These are phyloP conservation scores for Bretziella fagacearum DNA, from an alignment of 2,329 filamentous ascomycete species.

Conservation along the genomic window DNA sequence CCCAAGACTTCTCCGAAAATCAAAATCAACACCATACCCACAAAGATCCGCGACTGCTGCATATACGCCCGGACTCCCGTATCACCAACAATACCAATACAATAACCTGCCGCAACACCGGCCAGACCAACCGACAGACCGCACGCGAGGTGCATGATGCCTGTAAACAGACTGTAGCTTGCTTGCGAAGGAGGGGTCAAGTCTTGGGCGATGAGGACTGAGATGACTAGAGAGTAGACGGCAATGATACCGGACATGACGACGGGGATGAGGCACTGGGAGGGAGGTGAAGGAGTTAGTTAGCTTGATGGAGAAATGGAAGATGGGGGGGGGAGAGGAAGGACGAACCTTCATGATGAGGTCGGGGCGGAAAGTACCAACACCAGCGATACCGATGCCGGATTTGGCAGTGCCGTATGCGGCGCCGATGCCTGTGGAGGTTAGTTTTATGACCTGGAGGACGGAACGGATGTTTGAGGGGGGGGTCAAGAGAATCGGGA, in stretches of 20 bases:
- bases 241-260: constrained; percentile 99
- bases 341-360: constrained; percentile 70
- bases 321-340: background rate
- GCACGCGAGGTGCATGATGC: constrained; percentile 84
- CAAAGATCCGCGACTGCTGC: constrained; percentile 88
- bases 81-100: constrained; percentile 91
- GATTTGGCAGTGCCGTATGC: constrained; percentile 81
- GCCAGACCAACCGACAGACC: constrained; percentile 84
- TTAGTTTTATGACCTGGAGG: constrained; percentile 8
- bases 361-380: constrained; percentile 70
- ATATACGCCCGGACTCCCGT: constrained; percentile 88
- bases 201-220: constrained; percentile 86
- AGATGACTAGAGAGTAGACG: constrained; percentile 92
- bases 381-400: constrained; percentile 71
- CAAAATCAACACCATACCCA: constrained; percentile 95
- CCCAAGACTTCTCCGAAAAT: constrained; percentile 98
- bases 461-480: too few relatives aligned
- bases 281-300: background rate
- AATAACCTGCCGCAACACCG: constrained; percentile 85
- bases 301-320: background rate
- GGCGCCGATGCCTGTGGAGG: constrained; percentile 42
- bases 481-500: background rate
- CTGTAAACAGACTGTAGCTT: constrained; percentile 74
- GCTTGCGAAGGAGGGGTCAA: constrained; percentile 50
- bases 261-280: constrained; percentile 63